These are phyloP conservation scores for Cryptosporidium viatorum DNA, from an alignment of 169 alveolate species.

Conservation along the genomic window DNA sequence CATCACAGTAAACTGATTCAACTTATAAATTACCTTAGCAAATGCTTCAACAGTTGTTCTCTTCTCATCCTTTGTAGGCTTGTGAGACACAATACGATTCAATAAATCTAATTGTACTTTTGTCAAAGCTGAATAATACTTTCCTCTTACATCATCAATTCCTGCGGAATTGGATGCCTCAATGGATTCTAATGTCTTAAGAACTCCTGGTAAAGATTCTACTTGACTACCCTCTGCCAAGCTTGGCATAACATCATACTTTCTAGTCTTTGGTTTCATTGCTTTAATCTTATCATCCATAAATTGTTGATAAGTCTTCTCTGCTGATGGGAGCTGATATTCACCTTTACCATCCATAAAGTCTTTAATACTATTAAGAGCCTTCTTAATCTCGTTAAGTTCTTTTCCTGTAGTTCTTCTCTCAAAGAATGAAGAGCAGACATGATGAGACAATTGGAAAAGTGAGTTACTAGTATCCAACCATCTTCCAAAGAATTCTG, in stretches of 20 bases:
- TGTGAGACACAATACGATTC: slow-evolving; percentile 60
- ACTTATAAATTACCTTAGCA: slow-evolving; percentile 65
- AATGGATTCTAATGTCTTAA: slow-evolving; percentile 54
- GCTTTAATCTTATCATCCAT: slow-evolving; percentile 42
- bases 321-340: slow-evolving; percentile 36
- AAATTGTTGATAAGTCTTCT: slow-evolving; percentile 69
- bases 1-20: slow-evolving; percentile 47
- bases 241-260: slow-evolving; percentile 65
- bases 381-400: slow-evolving; percentile 62
- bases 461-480: slow-evolving; percentile 61
- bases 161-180: slow-evolving; percentile 58
- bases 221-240: slow-evolving; percentile 70
- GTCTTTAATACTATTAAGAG: slow-evolving; percentile 59
- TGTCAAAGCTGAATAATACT: slow-evolving; percentile 38
- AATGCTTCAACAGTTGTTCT: slow-evolving; percentile 62
- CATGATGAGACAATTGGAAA: slow-evolving; percentile 59
- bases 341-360: slow-evolving; percentile 73
- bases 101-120: slow-evolving; percentile 48
- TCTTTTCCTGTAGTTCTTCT: slow-evolving; percentile 67
- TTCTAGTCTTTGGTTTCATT: slow-evolving; percentile 27
- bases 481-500: slow-evolving; percentile 73
- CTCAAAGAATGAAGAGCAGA: slow-evolving; percentile 52
- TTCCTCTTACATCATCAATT: slow-evolving; percentile 65
- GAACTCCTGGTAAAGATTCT: slow-evolving; percentile 65
- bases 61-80: slow-evolving; percentile 54